A percentile compares a stretch with the other conserved stretches of the same genome.
These are phyloP conservation scores for Chaetoscypha palmicola DNA, from an alignment of 2,329 filamentous ascomycete genomes.

Conservation along the genomic window DNA sequence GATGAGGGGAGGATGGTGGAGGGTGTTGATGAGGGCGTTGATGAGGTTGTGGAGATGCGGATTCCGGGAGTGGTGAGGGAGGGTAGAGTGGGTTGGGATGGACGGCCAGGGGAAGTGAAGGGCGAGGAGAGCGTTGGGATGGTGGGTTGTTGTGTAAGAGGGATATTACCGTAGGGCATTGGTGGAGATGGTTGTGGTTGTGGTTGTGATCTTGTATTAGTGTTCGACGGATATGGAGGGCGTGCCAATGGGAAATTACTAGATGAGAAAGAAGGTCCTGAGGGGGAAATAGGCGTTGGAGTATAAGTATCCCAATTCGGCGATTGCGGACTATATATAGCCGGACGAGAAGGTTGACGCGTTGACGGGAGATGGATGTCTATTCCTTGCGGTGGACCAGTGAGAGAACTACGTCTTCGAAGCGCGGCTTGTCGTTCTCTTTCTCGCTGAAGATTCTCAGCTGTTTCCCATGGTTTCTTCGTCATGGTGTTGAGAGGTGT, in stretches of 20 bases:
- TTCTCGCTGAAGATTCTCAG: slow-evolving; percentile 21
- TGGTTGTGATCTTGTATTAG: too few relatives aligned
- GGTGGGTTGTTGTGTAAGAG: too few relatives aligned
- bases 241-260: too few relatives aligned
- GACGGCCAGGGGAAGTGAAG: not conserved
- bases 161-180: too few relatives aligned
- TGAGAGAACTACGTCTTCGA: slow-evolving; percentile 5
- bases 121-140: not conserved
- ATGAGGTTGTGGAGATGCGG: not conserved
- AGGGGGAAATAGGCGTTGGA: slow-evolving; percentile 3
- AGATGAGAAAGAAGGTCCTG: not conserved
- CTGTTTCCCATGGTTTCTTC: slow-evolving; percentile 22
- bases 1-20: slow-evolving; percentile 1
- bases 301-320: slow-evolving; percentile 7
- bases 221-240: not conserved
- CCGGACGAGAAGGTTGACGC: not conserved
- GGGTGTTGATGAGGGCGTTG: slow-evolving; percentile 1
- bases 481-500: not conserved
- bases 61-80: slow-evolving; percentile 3
- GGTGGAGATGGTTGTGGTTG: too few relatives aligned
- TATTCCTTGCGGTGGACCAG: slow-evolving; percentile 7
- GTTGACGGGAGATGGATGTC: slow-evolving; percentile 2
- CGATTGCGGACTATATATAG: slow-evolving; percentile 3
- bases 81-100: not conserved
- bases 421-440: slow-evolving; percentile 3